phyloP scores from a whole-genome alignment of 805 yeast species.

The Suhomyces sp. region DNA sequence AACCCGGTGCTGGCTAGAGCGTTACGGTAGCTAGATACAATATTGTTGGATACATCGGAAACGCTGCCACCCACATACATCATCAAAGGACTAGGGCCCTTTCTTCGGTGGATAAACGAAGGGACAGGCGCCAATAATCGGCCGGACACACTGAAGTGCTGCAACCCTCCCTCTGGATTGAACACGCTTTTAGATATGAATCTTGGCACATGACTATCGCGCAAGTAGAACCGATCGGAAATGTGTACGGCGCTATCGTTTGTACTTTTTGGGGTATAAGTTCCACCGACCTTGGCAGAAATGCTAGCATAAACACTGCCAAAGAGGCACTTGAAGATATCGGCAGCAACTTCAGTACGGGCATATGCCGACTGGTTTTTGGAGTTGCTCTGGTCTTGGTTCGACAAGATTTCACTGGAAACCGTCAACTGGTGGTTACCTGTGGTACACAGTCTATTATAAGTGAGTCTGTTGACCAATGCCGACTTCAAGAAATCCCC shows the following conservation, averaged over 20 bases:
- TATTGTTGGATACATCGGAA: conserved; percentile 51
- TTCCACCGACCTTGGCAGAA: conserved; percentile 53
- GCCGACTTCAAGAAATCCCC: conserved; percentile 39
- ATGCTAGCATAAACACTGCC: conserved; percentile 48
- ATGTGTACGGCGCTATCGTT: conserved; percentile 45
- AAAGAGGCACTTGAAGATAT: conserved; percentile 41
- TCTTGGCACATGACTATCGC: conserved; percentile 72
- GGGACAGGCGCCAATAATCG: conserved; percentile 65
- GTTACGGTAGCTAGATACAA: conserved; percentile 18
- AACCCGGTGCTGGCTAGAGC: conserved; percentile 30
- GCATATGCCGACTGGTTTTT: conserved; percentile 24
- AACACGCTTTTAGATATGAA: conserved; percentile 67
- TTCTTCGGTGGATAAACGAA: conserved; percentile 21
- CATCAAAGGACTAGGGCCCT: conserved; percentile 34
- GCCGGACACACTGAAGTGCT: conserved; percentile 53
- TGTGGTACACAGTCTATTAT: conserved; percentile 2
- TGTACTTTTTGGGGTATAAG: conserved; percentile 36
- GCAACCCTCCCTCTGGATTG: conserved; percentile 75
- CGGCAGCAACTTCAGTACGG: conserved; percentile 31
- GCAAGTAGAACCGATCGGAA: conserved; percentile 78
- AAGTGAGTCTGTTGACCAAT: conserved; percentile 24
- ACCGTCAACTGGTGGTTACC: conserved; percentile 30
- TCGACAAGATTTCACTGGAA: conserved; percentile 48
- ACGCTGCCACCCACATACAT: conserved; percentile 63
- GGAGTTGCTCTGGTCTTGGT: conserved; percentile 26